Evolutionary conservation across 495 filamentous ascomycete species (phyloP), one percentile per base, ranked within the genome.

Genomic region (Penicillium chermesinum): DNA sequence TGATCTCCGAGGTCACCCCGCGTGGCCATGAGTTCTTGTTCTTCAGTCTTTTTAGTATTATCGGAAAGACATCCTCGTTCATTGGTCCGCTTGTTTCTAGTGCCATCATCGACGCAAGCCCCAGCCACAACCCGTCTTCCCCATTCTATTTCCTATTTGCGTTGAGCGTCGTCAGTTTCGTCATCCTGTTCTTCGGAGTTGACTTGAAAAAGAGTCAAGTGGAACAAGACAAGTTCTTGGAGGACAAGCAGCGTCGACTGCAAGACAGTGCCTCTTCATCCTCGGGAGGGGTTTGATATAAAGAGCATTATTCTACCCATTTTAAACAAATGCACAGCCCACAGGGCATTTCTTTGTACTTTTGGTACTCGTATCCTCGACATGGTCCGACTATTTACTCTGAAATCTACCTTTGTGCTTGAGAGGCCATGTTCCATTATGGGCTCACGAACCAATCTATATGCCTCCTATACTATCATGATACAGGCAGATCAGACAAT

Each of bases 1-100:
- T 85, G 78, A 84, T 85, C 51, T 78, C 75, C 0, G 82, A 83
- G 52, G 79, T 85, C 25, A 82, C 79, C 0, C 82, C 82, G 0
- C 69, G 79, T 7, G 81, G 81, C 34, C 76, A 82, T 47, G 82
- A 84, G 46, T 83, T 84, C 57, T 61, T 84, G 0, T 85, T 84
- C 68, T 85, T 85, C 72, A 77, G 73, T 38, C 67, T 85, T 2
- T 84, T 84, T 63, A 78, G 72, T 49, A 83, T 83, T 52, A 74
- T 85, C 33, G 80, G 81, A 35, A 84, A 85, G 61, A 84, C 80
- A 0, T 77, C 72, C 1, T 75, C 72, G 0, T 85, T 83, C 49
- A 83, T 85, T 41, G 82, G 82, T 0, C 81, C 81, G 2, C 57
- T 85, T 18, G 80, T 85, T 5, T 81, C 78, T 8, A 77, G 73